Evolutionary conservation across 2,329 filamentous ascomycete genomes (phyloP), one percentile per base, ranked within the genome.

Genomic region (Talaromyces verruculosus): DNA sequence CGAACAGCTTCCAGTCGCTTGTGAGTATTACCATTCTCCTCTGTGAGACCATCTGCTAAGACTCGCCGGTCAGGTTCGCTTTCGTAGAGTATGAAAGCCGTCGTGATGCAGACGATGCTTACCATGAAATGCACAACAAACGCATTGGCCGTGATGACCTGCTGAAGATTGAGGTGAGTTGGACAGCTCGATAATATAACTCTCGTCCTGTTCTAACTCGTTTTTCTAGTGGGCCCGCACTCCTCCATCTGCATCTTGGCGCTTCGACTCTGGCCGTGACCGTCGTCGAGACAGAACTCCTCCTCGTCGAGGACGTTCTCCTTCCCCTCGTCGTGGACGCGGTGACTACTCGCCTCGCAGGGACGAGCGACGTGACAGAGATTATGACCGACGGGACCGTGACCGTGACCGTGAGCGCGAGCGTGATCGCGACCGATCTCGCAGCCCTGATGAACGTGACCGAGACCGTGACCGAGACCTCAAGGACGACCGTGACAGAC

Each of bases 51-150:
- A 11, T 30, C 4, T 22, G 17, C 30, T 58, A 58, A 62, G 5
- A 25, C 4, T 47, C 6, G 37, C 30, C 8, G 5, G 30, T 63
- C 33, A 89, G 95, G 72, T 99, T 99, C 79, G 95, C 95, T 43
- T 99, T 99, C 79, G 95, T 99, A 70, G 95, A 99, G 82, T 99
- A 99, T 80, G 95, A 99, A 84, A 96, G 93, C 80, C 92, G 94
- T 74, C 93, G 95, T 73, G 95, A 99, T 84, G 93, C 95, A 70
- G 95, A 99, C 80, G 95, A 99, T 83, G 95, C 95, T 58, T 99
- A 99, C 79, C 92, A 99, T 80, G 95, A 99, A 83, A 99, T 99
- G 95, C 95, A 99, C 78, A 98, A 98, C 85, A 97, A 97, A 88
- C 92, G 94, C 71, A 93, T 99, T 73, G 93, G 93, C 58, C 90